phyloP scores from a whole-genome alignment of 2,329 filamentous ascomycete species.

The Penicillium sp. region DNA sequence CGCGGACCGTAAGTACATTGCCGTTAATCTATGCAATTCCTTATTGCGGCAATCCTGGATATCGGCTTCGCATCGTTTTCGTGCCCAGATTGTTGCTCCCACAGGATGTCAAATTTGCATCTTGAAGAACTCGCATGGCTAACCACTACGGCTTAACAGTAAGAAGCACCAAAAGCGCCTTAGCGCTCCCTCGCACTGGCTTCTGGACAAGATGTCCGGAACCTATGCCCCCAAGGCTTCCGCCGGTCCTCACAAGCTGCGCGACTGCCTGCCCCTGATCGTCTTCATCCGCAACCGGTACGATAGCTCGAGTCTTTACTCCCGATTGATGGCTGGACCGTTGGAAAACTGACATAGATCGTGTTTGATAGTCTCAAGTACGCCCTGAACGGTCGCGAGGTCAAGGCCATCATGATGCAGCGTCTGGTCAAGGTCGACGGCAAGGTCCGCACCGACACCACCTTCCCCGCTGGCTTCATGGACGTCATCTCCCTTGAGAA shows the following conservation, averaged over 20 bases:
- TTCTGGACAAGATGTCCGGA: conserved; percentile 99
- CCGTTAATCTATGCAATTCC: conserved; percentile 3
- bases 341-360: conserved; percentile 14
- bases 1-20: conserved; percentile 56
- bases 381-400: conserved; percentile 97
- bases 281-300: conserved; percentile 86
- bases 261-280: conserved; percentile 97
- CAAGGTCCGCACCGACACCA: conserved; percentile 98
- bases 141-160: conserved; percentile 50
- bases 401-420: conserved; percentile 98
- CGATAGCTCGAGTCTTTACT: no score
- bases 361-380: conserved; percentile 86
- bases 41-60: conserved; percentile 4
- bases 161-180: conserved; percentile 99
- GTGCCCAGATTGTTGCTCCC: conserved; percentile 7
- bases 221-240: conserved; percentile 69
- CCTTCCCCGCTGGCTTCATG: conserved; percentile 98
- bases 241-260: conserved; percentile 96
- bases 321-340: no score
- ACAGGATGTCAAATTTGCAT: neutral
- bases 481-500: conserved; percentile 99
- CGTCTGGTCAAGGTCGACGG: conserved; percentile 99
- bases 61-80: conserved; percentile 1
- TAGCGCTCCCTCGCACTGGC: conserved; percentile 98
- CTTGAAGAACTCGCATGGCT: conserved; percentile 17